These are phyloP conservation scores for Saturnispora gosingensis DNA, from an alignment of 805 yeast genomes.

Conservation along the genomic window DNA sequence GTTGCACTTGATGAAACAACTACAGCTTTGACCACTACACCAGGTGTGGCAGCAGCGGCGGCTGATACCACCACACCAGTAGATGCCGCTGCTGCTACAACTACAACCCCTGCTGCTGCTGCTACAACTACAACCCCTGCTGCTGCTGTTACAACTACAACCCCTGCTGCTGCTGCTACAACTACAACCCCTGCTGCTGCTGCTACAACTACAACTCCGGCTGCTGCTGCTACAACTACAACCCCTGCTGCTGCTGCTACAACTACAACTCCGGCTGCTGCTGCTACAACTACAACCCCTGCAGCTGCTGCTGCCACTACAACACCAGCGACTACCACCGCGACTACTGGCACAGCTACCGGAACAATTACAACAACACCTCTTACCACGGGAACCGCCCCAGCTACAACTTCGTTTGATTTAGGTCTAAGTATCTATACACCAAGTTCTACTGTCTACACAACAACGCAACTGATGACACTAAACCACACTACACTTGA, in stretches of 20 bases:
- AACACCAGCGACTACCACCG: conserved; percentile 11
- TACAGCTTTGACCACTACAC: conserved; percentile 8
- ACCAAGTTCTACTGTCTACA: conserved; percentile 10
- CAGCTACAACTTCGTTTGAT: background rate
- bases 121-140: conserved; percentile 11
- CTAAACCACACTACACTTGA: conserved; percentile 39
- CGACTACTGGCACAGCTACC: background rate
- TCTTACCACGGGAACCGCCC: background rate
- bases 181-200: conserved; percentile 7
- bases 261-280: conserved; percentile 6
- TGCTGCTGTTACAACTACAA: conserved; percentile 8
- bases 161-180: conserved; percentile 6
- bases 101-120: conserved; percentile 11
- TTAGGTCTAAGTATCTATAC: background rate
- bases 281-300: conserved; percentile 4
- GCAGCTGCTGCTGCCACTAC: conserved; percentile 7
- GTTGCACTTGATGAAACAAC: background rate
- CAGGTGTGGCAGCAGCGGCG: too few species aligned
- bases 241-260: conserved; percentile 7
- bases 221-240: conserved; percentile 7
- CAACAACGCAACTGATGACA: conserved; percentile 21
- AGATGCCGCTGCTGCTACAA: conserved; percentile 4
- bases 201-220: conserved; percentile 4
- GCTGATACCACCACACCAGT: too few species aligned
- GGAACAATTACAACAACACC: background rate